These are phyloP conservation scores for Zhuliangozyma blackwelliae DNA, from an alignment of 1,139 yeast genomes.

Conservation along the genomic window DNA sequence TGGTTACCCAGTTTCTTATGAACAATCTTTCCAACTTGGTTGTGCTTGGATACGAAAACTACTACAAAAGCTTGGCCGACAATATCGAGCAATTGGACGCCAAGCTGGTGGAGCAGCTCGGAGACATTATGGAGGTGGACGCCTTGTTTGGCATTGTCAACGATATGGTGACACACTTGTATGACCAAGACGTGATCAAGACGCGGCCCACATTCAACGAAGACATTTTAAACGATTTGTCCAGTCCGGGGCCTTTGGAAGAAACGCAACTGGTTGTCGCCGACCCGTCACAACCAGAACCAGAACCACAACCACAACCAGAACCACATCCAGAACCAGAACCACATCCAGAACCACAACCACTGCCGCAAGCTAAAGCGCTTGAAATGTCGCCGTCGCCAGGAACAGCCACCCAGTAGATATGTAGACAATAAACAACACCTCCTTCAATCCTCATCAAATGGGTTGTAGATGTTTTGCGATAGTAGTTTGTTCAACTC, in stretches of 20 bases:
- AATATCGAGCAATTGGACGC: conserved; percentile 10
- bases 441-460: conserved; percentile 56
- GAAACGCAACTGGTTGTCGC: neutral
- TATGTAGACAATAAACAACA: too few species aligned
- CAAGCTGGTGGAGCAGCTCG: conserved; percentile 15
- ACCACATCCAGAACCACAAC: neutral
- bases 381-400: conserved; percentile 6
- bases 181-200: conserved; percentile 13
- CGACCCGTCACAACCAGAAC: neutral
- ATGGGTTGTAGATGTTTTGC: conserved; percentile 79
- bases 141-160: conserved; percentile 42
- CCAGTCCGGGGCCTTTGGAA: too few species aligned
- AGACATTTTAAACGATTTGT: conserved; percentile 18
- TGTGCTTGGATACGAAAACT: conserved; percentile 29
- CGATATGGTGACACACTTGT: conserved; percentile 18
- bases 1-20: conserved; percentile 29
- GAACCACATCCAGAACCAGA: neutral
- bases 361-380: neutral
- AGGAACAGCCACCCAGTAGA: neutral
- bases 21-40: conserved; percentile 28
- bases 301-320: too few species aligned
- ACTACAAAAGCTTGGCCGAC: conserved; percentile 18
- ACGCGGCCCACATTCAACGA: conserved; percentile 16
- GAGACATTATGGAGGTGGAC: conserved; percentile 55
- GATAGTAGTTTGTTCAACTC: conserved; percentile 75